Conservation (phyloP, 331 rosid species). For the Arachis monticola region DNA sequence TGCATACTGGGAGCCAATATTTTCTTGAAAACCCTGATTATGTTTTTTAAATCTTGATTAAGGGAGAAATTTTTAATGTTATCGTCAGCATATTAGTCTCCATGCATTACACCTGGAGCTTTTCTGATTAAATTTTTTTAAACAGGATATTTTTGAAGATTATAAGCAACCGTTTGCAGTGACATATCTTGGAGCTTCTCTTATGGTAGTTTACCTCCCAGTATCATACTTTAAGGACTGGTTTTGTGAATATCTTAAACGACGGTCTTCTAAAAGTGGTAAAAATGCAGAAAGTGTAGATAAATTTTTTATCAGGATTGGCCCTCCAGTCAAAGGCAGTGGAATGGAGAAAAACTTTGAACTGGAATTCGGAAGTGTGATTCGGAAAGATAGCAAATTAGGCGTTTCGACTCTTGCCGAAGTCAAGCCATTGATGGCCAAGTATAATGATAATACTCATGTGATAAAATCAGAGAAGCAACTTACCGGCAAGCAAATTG, state of each 20-base stretch:
- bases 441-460: constrained; percentile 49
- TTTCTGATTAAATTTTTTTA: constrained; percentile 40
- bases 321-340: constrained; percentile 55
- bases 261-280: constrained; percentile 68
- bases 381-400: constrained; percentile 70
- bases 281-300: constrained; percentile 58
- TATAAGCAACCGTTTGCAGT: constrained; percentile 93
- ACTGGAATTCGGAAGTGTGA: constrained; percentile 61
- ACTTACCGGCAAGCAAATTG: constrained; percentile 69
- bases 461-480: constrained; percentile 60
- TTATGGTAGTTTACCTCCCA: constrained; percentile 95
- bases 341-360: constrained; percentile 60
- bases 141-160: constrained; percentile 78
- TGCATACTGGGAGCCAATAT: not conserved
- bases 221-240: constrained; percentile 91
- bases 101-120: constrained; percentile 10
- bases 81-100: constrained; percentile 22
- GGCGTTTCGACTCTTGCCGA: constrained; percentile 62
- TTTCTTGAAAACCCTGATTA: not conserved
- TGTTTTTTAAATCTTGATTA: constrained; percentile 1
- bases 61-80: not conserved
- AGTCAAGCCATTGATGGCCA: constrained; percentile 65
- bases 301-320: constrained; percentile 54
- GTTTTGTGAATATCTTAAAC: constrained; percentile 63
- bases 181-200: constrained; percentile 97